Evolutionary conservation across 2,329 filamentous ascomycete genomes (phyloP).

Genomic region (Colletotrichum lentis): DNA sequence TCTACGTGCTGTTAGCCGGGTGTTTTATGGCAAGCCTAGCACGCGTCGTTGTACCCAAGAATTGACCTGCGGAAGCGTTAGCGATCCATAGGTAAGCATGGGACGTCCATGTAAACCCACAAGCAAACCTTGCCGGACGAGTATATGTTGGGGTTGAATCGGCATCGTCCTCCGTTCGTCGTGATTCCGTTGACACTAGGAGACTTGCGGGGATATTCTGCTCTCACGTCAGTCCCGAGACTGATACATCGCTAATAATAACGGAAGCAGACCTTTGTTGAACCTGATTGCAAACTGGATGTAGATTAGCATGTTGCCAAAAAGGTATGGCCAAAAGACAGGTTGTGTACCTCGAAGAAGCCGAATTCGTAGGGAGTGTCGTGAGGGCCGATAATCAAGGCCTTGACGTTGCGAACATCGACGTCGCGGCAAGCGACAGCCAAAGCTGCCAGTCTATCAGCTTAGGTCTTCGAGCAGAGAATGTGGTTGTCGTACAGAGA

Average conservation of each 20-base stretch:
- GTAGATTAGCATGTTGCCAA: slow-evolving; percentile 42
- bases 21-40: slow-evolving; percentile 9
- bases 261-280: slow-evolving; percentile 66
- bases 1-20: slow-evolving; percentile 56
- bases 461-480: slow-evolving; percentile 17
- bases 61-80: slow-evolving; percentile 70
- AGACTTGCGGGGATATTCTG: slow-evolving; percentile 82
- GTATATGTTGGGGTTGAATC: slow-evolving; percentile 98
- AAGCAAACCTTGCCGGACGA: slow-evolving; percentile 89
- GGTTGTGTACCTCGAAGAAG: slow-evolving; percentile 81
- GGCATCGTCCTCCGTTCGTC: slow-evolving; percentile 85
- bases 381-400: slow-evolving; percentile 89
- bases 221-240: slow-evolving; percentile 11
- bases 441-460: slow-evolving; percentile 64
- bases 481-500: slow-evolving; percentile 68
- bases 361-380: slow-evolving; percentile 97
- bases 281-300: slow-evolving; percentile 79
- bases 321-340: not conserved
- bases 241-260: not conserved
- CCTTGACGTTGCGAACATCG: slow-evolving; percentile 87
- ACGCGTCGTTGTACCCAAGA: slow-evolving; percentile 69
- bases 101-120: slow-evolving; percentile 58
- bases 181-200: slow-evolving; percentile 74
- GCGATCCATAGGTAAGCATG: not conserved
- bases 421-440: slow-evolving; percentile 87